These are phyloP conservation scores for Quaeritorhiza haematococci DNA, from an alignment of 371 early-diverging fungal genomes.

Conservation along the genomic window DNA sequence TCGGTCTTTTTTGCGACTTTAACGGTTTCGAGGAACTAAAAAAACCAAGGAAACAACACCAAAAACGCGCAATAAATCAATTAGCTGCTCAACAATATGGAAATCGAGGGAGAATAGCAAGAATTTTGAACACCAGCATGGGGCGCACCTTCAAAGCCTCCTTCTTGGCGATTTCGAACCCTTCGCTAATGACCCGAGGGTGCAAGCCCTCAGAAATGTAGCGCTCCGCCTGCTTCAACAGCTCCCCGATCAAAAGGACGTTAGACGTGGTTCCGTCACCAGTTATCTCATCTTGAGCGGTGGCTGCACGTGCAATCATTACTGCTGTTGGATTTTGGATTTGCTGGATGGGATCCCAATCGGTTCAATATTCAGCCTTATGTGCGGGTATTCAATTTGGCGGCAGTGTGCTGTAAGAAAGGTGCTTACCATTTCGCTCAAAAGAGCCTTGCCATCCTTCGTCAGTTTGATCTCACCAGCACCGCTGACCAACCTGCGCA, in stretches of 20 bases:
- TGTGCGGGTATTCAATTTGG: not conserved
- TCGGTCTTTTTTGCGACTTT: slow-evolving; percentile 65
- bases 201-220: slow-evolving; percentile 96
- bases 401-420: not conserved
- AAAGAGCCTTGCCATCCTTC: slow-evolving; percentile 95
- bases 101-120: not conserved
- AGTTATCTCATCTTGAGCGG: slow-evolving; percentile 96
- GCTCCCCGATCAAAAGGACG: slow-evolving; percentile 93
- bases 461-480: slow-evolving; percentile 94
- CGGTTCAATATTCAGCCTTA: not conserved
- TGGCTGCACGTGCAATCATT: slow-evolving; percentile 98
- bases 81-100: not conserved
- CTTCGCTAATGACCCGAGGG: slow-evolving; percentile 93
- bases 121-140: not conserved
- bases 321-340: slow-evolving; percentile 99
- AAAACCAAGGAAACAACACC: slow-evolving; percentile 1
- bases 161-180: slow-evolving; percentile 94
- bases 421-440: slow-evolving; percentile 88
- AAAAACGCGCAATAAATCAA: not conserved
- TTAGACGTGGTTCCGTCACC: slow-evolving; percentile 99
- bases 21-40: slow-evolving; percentile 82
- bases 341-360: slow-evolving; percentile 62
- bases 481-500: slow-evolving; percentile 87
- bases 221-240: slow-evolving; percentile 93
- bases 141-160: slow-evolving; percentile 82